Percentiles rank a stretch among this genome's conserved stretches.
Evolutionary conservation across 2,329 filamentous ascomycete species (phyloP).

Genomic region (Phyllachora maydis): DNA sequence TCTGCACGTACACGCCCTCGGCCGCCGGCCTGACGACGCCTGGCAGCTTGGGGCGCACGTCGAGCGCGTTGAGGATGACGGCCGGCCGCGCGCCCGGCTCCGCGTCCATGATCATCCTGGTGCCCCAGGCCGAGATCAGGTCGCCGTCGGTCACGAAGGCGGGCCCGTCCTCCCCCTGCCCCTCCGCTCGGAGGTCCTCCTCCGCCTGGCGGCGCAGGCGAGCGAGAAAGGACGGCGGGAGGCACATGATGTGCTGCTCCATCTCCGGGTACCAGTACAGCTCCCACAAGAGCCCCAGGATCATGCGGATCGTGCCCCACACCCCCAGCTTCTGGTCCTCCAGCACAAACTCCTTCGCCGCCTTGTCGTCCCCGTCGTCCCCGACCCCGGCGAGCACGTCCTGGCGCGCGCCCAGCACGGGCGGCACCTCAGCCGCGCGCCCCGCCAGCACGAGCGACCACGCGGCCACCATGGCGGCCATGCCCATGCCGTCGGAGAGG

Average conservation of each 20-base stretch:
- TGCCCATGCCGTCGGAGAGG: conserved; percentile 23
- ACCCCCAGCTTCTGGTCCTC: conserved; percentile 8
- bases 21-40: conserved; percentile 10
- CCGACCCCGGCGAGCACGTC: conserved; percentile 14
- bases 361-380: conserved; percentile 4
- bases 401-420: conserved; percentile 12
- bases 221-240: conserved; percentile 13
- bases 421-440: conserved; percentile 16
- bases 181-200: conserved; percentile 8
- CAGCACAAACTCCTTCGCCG: conserved; percentile 9
- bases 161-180: conserved; percentile 3
- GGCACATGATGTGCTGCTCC: conserved; percentile 16
- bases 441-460: conserved; percentile 25
- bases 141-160: conserved; percentile 25
- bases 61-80: conserved; percentile 17
- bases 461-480: conserved; percentile 16
- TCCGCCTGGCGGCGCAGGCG: conserved; percentile 11
- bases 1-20: conserved; percentile 7
- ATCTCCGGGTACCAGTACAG: conserved; percentile 10
- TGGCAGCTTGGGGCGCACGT: conserved; percentile 12
- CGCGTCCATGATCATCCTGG: conserved; percentile 9
- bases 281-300: conserved; percentile 12
- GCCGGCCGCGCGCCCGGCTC: conserved; percentile 10
- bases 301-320: conserved; percentile 11
- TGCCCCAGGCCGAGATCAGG: conserved; percentile 19